Base-by-base conservation (phyloP, 1,284 basidiomycete genomes). In the Inonotus obliquus region DNA sequence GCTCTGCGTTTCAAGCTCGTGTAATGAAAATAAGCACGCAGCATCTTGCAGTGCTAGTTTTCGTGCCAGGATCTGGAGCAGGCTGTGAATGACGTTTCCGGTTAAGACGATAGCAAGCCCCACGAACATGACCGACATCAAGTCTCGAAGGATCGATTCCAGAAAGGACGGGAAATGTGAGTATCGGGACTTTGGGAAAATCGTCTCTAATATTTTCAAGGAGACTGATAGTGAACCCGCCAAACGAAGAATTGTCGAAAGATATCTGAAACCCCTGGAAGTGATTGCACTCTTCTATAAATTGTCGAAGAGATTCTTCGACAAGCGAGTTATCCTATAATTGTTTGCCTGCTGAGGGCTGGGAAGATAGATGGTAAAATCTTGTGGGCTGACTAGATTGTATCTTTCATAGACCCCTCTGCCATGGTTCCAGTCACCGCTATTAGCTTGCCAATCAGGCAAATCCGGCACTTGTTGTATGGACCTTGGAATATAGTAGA, bases 181-280 rank as follows among this genome's bases (percentile, higher is more conserved):
- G 67, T 19, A 79, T 73, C 2, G 86, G 77, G 14, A 81, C 67
- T 67, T 87, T 91, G 1, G 76, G 69, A 64, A 82, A 79, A 65
- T 91, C 87, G 66, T 91, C 89, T 23, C 80, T 80, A 63, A 89
- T 79, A 1, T 78, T 70, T 3, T 77, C 76, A 37, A 91, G 72
- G 53, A 91, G 77, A 2, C 81, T 75, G 59, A 78, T 66, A 2
- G 79, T 80, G 69, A 91, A 89, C 3, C 82, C 78, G 1, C 87
- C 89, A 65, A 90, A 91, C 0, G 74, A 77, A 0, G 77, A 70
- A 11, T 79, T 81, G 64, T 91, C 88, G 65, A 82, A 81, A 41
- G 81, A 79, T 45, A 88, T 68, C 74, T 91, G 88, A 23, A 90
- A 66, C 11, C 89, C 89, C 87, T 92, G 90, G 7, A 87, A 76